Conservation (phyloP, 768 basidiomycete species). For the Galerina marginata region DNA sequence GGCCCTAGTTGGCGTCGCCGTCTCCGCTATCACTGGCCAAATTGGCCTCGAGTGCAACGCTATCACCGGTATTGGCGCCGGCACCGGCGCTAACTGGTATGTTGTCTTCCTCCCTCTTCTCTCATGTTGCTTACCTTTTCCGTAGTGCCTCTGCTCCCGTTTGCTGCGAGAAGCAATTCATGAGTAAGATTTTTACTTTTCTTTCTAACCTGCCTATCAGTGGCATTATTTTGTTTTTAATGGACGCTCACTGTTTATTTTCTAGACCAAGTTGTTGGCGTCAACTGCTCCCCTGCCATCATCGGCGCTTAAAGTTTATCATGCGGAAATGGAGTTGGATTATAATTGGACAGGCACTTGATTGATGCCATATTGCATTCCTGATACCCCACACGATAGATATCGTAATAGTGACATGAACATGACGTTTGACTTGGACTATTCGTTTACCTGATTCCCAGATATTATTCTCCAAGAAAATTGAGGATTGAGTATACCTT, state of each 20-base stretch:
- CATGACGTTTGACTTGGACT: no score
- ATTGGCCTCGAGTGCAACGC: slow-evolving; percentile 18
- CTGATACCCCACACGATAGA: no score
- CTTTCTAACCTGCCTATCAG: background rate
- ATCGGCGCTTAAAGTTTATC: slow-evolving; percentile 7
- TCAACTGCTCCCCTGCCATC: slow-evolving; percentile 21
- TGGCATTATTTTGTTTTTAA: no score
- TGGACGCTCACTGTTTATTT: background rate
- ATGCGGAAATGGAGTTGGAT: no score
- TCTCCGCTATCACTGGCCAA: slow-evolving; percentile 4
- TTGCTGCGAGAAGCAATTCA: slow-evolving; percentile 21
- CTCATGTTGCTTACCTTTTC: background rate
- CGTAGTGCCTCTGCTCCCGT: slow-evolving; percentile 13
- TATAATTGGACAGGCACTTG: no score
- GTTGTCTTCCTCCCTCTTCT: background rate
- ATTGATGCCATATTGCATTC: no score
- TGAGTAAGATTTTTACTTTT: slow-evolving; percentile 10
- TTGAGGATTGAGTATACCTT: no score
- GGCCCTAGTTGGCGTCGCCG: slow-evolving; percentile 4
- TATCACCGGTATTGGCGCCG: slow-evolving; percentile 17
- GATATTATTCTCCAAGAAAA: no score
- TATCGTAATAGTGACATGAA: no score
- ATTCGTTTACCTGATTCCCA: no score
- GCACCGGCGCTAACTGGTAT: slow-evolving; percentile 17
- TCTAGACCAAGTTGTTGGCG: slow-evolving; percentile 17